A percentile compares a stretch with the other conserved stretches of the same genome.
Conservation (phyloP, 1,284 basidiomycete species). For the Ganoderma lingzhi region DNA sequence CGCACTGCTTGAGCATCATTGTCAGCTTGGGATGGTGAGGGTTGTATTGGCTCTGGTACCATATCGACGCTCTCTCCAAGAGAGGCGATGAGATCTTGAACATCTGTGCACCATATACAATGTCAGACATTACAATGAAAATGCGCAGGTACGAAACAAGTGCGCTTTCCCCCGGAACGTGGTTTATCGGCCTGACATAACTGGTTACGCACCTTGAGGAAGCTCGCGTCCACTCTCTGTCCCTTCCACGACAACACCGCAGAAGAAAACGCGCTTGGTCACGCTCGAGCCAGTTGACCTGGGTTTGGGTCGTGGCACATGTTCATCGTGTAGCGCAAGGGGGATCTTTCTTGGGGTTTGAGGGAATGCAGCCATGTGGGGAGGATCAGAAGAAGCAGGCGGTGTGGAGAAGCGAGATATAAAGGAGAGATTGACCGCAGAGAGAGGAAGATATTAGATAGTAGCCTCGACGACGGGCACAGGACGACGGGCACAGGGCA, state of each 20-base stretch:
- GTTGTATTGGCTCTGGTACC: slow-evolving; percentile 39
- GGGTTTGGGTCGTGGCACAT: slow-evolving; percentile 44
- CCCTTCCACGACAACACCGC: slow-evolving; percentile 83
- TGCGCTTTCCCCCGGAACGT: too few species aligned
- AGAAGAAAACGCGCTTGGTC: slow-evolving; percentile 82
- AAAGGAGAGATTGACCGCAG: slow-evolving; percentile 10
- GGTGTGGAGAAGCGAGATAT: slow-evolving; percentile 15
- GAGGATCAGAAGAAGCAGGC: slow-evolving; percentile 14
- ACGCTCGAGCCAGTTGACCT: slow-evolving; percentile 44
- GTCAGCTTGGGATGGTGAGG: slow-evolving; percentile 21
- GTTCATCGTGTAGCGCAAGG: slow-evolving; percentile 69
- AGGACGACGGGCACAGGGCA: not conserved
- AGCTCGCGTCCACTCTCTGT: slow-evolving; percentile 71
- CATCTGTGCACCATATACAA: slow-evolving; percentile 55
- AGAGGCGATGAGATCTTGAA: slow-evolving; percentile 80
- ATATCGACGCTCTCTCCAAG: slow-evolving; percentile 68
- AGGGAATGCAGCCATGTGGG: slow-evolving; percentile 48
- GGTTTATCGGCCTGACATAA: not conserved
- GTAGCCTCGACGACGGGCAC: not conserved
- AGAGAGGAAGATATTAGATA: slow-evolving; percentile 19
- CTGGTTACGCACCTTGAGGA: slow-evolving; percentile 63
- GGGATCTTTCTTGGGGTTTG: slow-evolving; percentile 79
- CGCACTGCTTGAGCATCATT: slow-evolving; percentile 24
- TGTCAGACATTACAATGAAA: slow-evolving; percentile 12
- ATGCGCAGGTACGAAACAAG: not conserved